Evolutionary conservation across 2,329 filamentous ascomycete species (phyloP).

Genomic region (Fusarium guadeloupense): DNA sequence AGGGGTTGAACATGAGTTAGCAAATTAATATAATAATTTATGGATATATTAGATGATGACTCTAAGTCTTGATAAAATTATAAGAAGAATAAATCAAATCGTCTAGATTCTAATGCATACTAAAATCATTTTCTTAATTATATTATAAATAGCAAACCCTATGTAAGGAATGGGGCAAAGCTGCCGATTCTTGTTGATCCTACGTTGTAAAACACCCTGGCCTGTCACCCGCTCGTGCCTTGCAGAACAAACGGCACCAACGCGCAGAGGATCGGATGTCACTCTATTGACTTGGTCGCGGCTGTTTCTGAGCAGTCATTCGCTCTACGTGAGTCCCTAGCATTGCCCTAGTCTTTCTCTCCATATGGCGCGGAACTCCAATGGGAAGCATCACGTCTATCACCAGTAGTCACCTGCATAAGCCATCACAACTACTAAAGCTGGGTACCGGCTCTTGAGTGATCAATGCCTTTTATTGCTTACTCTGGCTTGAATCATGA

Average conservation of each 20-base stretch:
- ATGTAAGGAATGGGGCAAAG: too few relatives aligned
- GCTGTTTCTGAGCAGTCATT: constrained; percentile 29
- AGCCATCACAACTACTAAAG: constrained; percentile 34
- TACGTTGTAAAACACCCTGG: constrained; percentile 22
- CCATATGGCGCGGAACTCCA: constrained; percentile 38
- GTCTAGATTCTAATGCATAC: too few relatives aligned
- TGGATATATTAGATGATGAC: too few relatives aligned
- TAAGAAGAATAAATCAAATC: too few relatives aligned
- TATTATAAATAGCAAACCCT: too few relatives aligned
- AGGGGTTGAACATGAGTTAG: too few relatives aligned
- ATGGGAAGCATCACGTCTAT: constrained; percentile 37
- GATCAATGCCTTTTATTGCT: constrained; percentile 21
- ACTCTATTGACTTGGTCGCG: constrained; percentile 26
- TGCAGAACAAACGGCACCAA: constrained; percentile 29
- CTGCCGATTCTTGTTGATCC: background rate
- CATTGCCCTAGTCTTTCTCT: constrained; percentile 9
- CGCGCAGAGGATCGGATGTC: constrained; percentile 14
- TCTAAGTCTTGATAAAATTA: too few relatives aligned
- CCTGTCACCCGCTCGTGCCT: constrained; percentile 32
- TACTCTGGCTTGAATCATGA: constrained; percentile 12
- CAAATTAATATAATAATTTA: too few relatives aligned
- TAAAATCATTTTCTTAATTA: too few relatives aligned
- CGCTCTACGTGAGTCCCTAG: constrained; percentile 15
- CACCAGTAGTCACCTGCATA: constrained; percentile 39
- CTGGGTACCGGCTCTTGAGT: constrained; percentile 22